Evolutionary conservation across 306 rosid genomes (phyloP).

Genomic region (Spatholobus suberectus): DNA sequence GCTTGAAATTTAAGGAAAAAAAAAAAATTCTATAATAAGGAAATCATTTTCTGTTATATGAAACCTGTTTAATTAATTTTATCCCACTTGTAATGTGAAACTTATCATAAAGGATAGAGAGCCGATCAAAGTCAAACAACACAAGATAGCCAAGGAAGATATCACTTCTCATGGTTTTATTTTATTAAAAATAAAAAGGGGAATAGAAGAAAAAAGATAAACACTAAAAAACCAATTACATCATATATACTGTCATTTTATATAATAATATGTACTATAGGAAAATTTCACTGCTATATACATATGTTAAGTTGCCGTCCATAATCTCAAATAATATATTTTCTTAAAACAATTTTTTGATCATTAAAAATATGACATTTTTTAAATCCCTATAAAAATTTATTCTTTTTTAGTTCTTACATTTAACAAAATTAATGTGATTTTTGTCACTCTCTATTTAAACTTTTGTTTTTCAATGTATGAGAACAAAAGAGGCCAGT

Average conservation of each 20-base stretch:
- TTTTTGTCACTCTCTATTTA: neutral
- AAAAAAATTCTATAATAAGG: neutral
- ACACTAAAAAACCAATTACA: neutral
- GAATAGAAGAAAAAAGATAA: constrained; percentile 17
- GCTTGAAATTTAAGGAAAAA: constrained; percentile 19
- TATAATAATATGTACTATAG: neutral
- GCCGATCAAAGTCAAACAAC: constrained; percentile 42
- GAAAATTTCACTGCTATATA: constrained; percentile 5
- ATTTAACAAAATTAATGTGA: neutral
- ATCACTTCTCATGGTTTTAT: constrained; percentile 5
- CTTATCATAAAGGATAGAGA: constrained; percentile 29
- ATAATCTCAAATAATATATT: constrained; percentile 20
- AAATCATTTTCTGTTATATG: constrained; percentile 30
- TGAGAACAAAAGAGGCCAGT: neutral
- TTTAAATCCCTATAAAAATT: neutral
- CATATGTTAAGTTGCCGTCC: neutral
- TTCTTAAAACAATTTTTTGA: neutral
- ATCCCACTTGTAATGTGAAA: constrained; percentile 39
- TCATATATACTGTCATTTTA: neutral
- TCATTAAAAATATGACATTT: neutral
- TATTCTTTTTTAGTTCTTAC: neutral
- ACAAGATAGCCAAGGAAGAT: constrained; percentile 4
- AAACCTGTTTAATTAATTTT: constrained; percentile 26
- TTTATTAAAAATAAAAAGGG: neutral
- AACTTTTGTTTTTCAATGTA: neutral